Base-by-base conservation (phyloP, 2,329 filamentous ascomycete species). In the Phialemoniopsis sp. region DNA sequence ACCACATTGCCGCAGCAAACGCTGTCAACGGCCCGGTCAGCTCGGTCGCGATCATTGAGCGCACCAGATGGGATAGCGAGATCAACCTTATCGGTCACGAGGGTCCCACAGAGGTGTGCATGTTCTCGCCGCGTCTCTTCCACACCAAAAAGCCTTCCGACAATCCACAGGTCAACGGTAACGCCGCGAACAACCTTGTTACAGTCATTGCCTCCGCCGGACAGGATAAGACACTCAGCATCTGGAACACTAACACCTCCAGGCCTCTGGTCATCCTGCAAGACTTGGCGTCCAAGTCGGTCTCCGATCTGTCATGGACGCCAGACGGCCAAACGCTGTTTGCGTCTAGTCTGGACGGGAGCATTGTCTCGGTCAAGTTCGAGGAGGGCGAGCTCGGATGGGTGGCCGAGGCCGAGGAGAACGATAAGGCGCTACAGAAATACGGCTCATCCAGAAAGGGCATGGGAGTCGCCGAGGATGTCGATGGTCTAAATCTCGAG, bases 21-120 rank as follows among this genome's bases (percentile, higher is more conserved):
- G 90, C 93, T 0, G 90, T 95, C 15, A 98, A 98, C 57, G 93
- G 93, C 0, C 94, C 93, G 2, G 93, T 98, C 17, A 96, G 89
- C 66, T 95, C 91, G 1, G 91, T 97, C 26, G 91, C 93, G 5
- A 97, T 98, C 42, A 89, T 98, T 40, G 89, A 93, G 56, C 85
- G 93, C 50, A 85, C 87, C 14, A 79, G 80, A 29, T 98, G 94
- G 93, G 89, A 95, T 54, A 89, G 89, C 47, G 89, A 98, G 55
- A 97, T 97, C 66, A 96, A 95, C 59, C 64, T 98, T 44, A 96
- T 98, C 44, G 93, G 93, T 8, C 93, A 98, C 58, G 93, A 98
- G 70, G 91, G 88, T 1, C 93, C 93, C 0, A 93, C 94, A 0
- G 93, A 98, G 65, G 93, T 98, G 4, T 96, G 91, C 69, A 88